phyloP scores from a whole-genome alignment of 2,329 filamentous ascomycete genomes.

The Arachnopeziza araneosa region DNA sequence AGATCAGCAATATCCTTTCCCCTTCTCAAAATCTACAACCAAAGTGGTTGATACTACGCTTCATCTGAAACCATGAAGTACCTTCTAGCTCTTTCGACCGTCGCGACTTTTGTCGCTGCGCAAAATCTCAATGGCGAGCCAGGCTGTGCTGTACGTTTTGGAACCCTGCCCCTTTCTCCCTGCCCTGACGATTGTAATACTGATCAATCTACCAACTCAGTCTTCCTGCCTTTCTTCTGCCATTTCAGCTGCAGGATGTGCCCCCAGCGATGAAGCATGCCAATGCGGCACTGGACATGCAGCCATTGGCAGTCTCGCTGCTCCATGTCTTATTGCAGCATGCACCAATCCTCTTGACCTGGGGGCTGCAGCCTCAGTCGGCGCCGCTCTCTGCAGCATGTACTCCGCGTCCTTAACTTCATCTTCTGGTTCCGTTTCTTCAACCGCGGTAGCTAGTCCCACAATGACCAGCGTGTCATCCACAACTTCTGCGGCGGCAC shows the following conservation, averaged over 20 bases:
- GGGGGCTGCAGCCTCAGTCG: conserved; percentile 30
- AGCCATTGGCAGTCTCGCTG: conserved; percentile 22
- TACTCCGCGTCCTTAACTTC: conserved; percentile 24
- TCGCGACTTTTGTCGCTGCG: conserved; percentile 30
- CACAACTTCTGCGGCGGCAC: not conserved
- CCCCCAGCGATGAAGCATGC: conserved; percentile 34
- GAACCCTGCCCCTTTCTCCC: not conserved
- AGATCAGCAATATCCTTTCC: not conserved
- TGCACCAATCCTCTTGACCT: conserved; percentile 32
- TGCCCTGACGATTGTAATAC: not conserved
- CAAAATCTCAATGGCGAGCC: conserved; percentile 35
- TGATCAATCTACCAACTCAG: conserved; percentile 11
- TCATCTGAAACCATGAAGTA: not conserved
- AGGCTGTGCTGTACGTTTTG: conserved; percentile 36
- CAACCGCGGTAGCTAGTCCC: not conserved
- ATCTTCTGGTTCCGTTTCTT: not conserved
- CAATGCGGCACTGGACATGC: conserved; percentile 31
- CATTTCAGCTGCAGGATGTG: conserved; percentile 35
- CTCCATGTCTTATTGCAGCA: conserved; percentile 26
- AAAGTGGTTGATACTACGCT: not conserved
- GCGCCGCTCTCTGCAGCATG: conserved; percentile 28
- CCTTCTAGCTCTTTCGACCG: not conserved
- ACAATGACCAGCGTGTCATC: not conserved
- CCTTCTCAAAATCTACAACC: not conserved
- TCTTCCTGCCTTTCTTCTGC: conserved; percentile 33